Evolutionary conservation across 2,329 filamentous ascomycete genomes (phyloP), one percentile per base, ranked within the genome.

Genomic region (Pseudogymnoascus sp.): DNA sequence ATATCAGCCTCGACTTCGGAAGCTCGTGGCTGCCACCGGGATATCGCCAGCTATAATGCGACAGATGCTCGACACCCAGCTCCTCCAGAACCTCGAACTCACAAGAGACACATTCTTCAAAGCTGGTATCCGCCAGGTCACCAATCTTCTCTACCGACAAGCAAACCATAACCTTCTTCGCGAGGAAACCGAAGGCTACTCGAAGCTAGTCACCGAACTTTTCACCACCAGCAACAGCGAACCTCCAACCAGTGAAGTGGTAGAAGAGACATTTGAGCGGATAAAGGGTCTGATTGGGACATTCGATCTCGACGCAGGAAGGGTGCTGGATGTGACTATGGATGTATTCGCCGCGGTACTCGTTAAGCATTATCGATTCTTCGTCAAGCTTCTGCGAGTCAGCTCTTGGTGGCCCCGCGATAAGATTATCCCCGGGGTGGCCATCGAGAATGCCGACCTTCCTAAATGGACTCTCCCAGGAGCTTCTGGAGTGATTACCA

Each of bases 401-500:
- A 97, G 93, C 77, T 96, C 93, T 23, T 99, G 94, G 94, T 99
- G 94, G 94, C 94, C 94, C 1, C 85, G 87, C 59, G 85, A 84
- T 33, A 72, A 79, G 10, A 77, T 81, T 45, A 75, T 77, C 21
- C 77, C 83, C 52, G 77, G 68, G 19, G 67, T 72, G 77, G 37
- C 74, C 71, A 67, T 72, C 71, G 55, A 72, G 58, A 78, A 83
- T 12, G 82, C 83, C 2, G 88, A 90, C 0, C 78, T 97, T n/a
- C 94, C 93, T 0, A 80, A 80, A 29, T 97, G 94, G 93, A 92
- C 92, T 12, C 77, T 90, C 23, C 92, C 92, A 10, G 84, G 83
- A 12, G 90, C 85, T 52, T 72, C 80, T 4, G 80, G 82, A 6
- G 90, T 84, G 81, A 77, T 76, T 23, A 81, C 83, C 11, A 86